These are phyloP conservation scores for Aegilops bicornis DNA, from an alignment of 176 grass and related monocot genomes.

Conservation along the genomic window DNA sequence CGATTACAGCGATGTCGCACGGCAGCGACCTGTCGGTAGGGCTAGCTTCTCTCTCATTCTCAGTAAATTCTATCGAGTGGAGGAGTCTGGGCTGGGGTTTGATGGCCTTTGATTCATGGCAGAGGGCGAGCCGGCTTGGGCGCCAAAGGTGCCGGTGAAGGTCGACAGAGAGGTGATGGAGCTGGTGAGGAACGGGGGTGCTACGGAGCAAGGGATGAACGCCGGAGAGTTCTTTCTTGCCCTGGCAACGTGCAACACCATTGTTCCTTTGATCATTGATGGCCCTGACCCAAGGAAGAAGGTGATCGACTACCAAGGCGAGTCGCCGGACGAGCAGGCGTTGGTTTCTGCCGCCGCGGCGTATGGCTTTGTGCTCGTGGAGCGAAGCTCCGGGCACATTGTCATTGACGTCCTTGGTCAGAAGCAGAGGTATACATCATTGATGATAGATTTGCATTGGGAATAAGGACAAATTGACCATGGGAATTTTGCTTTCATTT, in stretches of 20 bases:
- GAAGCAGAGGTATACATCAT: conserved; percentile 66
- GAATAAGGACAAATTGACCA: conserved; percentile 1
- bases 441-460: conserved; percentile 7
- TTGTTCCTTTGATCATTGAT: conserved; percentile 60
- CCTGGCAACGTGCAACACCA: conserved; percentile 83
- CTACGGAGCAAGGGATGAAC: conserved; percentile 41
- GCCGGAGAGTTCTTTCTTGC: conserved; percentile 70
- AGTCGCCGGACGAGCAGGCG: conserved; percentile 95
- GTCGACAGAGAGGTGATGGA: conserved; percentile 51
- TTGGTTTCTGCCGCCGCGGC: conserved; percentile 79
- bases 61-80: conserved; percentile 16
- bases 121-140: conserved; percentile 46
- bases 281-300: conserved; percentile 47
- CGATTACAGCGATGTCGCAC: conserved; percentile 56
- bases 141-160: conserved; percentile 59
- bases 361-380: conserved; percentile 82
- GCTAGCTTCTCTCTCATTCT: conserved; percentile 24
- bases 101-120: conserved; percentile 31
- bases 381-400: conserved; percentile 81
- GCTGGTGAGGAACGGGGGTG: conserved; percentile 38
- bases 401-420: conserved; percentile 78
- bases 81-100: neutral
- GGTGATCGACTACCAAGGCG: conserved; percentile 84
- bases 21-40: conserved; percentile 49
- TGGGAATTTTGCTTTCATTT: neutral